Percentiles rank a stretch among this genome's conserved stretches.
Evolutionary conservation across 306 rosid species (phyloP).

Genomic region (Gastrolobium villosum): DNA sequence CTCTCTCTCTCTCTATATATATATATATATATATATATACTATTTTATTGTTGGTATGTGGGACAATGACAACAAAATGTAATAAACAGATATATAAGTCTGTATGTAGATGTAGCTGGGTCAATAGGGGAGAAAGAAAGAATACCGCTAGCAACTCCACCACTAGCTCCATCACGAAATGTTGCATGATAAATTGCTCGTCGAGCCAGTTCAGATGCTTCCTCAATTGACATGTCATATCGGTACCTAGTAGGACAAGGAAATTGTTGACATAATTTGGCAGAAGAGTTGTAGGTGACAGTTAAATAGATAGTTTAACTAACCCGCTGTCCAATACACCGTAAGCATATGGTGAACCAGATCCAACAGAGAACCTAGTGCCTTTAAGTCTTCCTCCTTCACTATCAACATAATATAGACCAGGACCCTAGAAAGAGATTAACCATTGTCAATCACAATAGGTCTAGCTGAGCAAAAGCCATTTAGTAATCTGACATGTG

Average conservation of each 20-base stretch:
- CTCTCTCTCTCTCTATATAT: too few species aligned
- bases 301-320: conserved; percentile 38
- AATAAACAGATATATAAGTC: background rate
- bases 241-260: conserved; percentile 62
- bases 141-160: conserved; percentile 96
- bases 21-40: too few species aligned
- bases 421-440: conserved; percentile 77
- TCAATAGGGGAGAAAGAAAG: conserved; percentile 13
- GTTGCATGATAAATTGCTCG: conserved; percentile 96
- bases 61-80: conserved; percentile 22
- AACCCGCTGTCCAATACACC: conserved; percentile 95
- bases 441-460: conserved; percentile 3
- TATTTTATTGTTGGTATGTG: background rate
- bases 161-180: conserved; percentile 97
- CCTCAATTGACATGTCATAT: conserved; percentile 79
- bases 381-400: conserved; percentile 99
- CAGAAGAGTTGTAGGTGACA: background rate
- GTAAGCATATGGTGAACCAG: conserved; percentile 98
- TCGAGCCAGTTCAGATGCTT: conserved; percentile 91
- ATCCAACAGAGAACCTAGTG: conserved; percentile 92
- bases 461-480: conserved; percentile 6
- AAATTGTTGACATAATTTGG: conserved; percentile 31
- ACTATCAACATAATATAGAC: conserved; percentile 93
- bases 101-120: conserved; percentile 22
- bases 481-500: conserved; percentile 1